Conservation (phyloP, 129 eudicot species). For the Heracleum sosnowskyi region DNA sequence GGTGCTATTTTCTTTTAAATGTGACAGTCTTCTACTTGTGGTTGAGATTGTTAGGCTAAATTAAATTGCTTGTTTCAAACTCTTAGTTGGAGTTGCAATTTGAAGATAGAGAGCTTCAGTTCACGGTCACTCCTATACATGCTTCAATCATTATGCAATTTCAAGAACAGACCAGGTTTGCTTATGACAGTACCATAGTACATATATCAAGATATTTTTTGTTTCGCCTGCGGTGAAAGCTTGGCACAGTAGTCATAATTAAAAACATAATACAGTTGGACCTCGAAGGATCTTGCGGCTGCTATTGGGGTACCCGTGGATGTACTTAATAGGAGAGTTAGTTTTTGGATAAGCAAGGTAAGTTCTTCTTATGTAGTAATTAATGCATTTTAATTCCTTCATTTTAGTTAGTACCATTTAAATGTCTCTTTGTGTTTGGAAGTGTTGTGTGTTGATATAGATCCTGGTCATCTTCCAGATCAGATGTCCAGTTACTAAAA, state of each 20-base stretch:
- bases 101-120: slow-evolving; percentile 72
- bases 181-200: not conserved
- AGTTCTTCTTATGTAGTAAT: not conserved
- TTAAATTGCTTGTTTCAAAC: not conserved
- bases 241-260: not conserved
- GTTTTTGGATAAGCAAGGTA: slow-evolving; percentile 96
- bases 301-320: slow-evolving; percentile 86
- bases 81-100: slow-evolving; percentile 82
- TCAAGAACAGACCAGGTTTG: slow-evolving; percentile 75
- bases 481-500: not conserved
- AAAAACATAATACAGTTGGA: slow-evolving; percentile 52
- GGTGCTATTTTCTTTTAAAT: slow-evolving; percentile 11
- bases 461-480: not conserved
- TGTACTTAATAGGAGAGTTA: slow-evolving; percentile 63
- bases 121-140: slow-evolving; percentile 77
- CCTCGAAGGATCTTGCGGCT: slow-evolving; percentile 72
- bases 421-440: not conserved
- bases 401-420: not conserved
- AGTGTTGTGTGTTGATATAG: not conserved
- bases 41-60: not conserved
- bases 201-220: not conserved
- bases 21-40: slow-evolving; percentile 5
- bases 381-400: not conserved
- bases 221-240: not conserved
- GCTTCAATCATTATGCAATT: slow-evolving; percentile 89